phyloP scores from a whole-genome alignment of 306 rosid genomes.

The Pachyrhizus erosus region DNA sequence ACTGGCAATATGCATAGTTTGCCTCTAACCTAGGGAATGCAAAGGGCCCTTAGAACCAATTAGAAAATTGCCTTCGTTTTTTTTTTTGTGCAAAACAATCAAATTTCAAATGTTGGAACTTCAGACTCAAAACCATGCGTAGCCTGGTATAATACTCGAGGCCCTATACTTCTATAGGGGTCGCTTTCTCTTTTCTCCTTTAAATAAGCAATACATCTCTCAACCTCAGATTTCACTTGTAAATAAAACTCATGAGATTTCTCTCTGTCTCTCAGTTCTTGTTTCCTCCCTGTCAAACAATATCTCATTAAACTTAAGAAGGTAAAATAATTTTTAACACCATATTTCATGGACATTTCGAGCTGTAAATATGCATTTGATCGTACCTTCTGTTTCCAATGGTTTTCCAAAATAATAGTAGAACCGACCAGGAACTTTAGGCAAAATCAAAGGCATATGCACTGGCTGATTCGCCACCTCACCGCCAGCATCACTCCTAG shows the following conservation, averaged over 20 bases:
- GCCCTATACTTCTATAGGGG: constrained; percentile 68
- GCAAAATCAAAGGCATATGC: constrained; percentile 73
- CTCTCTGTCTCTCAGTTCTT: constrained; percentile 62
- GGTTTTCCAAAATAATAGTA: constrained; percentile 89
- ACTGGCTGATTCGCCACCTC: constrained; percentile 82
- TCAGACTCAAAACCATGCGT: constrained; percentile 61
- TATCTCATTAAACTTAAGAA: constrained; percentile 21
- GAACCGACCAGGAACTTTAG: constrained; percentile 85
- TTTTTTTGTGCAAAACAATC: constrained; percentile 30
- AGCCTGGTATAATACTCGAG: constrained; percentile 73
- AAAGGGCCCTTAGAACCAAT: not conserved
- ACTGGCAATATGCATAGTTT: not conserved
- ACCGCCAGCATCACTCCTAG: constrained; percentile 60
- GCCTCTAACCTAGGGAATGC: not conserved
- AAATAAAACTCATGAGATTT: constrained; percentile 69
- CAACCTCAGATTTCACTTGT: constrained; percentile 78
- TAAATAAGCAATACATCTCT: constrained; percentile 69
- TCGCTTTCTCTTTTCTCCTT: constrained; percentile 72
- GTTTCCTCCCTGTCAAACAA: constrained; percentile 68
- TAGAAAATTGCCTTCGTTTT: not conserved
- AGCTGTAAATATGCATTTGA: not conserved
- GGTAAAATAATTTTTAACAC: constrained; percentile 16
- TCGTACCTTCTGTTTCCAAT: constrained; percentile 78
- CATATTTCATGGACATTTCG: not conserved
- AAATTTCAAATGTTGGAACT: constrained; percentile 81